Evolutionary conservation across 768 basidiomycete species (phyloP), one percentile per base, ranked within the genome.

Genomic region (Agaricus blazei): DNA sequence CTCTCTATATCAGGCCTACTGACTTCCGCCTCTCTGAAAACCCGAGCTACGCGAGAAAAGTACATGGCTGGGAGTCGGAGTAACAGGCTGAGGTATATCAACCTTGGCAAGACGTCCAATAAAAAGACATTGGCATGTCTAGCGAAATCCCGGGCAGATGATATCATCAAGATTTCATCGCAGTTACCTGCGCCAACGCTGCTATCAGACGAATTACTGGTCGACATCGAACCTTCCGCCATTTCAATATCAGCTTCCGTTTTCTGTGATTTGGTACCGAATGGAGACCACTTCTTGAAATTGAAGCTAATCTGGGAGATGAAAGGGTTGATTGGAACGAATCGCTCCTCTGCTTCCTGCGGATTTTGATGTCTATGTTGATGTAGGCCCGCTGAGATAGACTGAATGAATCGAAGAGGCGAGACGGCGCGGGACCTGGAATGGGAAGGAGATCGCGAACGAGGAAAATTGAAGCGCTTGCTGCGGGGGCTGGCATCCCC

Each of bases 11-110:
- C 90, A 8, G 84, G 87, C 58, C 76, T 77, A 63, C 87, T 88
- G 49, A 92, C 78, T 52, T 91, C 84, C 2, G 89, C 88, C 54
- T 89, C 87, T 60, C 86, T 80, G 59, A 90, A 90, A 27, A 91
- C 80, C 47, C 81, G 77, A 2, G 87, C 80, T 24, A 92, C 90
- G 2, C 90, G 83, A 2, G 84, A 80, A 67, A 90, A 92, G 63
- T 92, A 92, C 62, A 90, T 73, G 0, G 85, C 79, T 1, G 90
- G 90, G n/a, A 92, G 76, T 14, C 83, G 79, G 15, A 91, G 75
- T 7, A 91, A 79, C 41, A 74, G 51, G 60, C 75, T 69, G 42
- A 77, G 70, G 57, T 77, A 77, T 4, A 76, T n/a, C 44, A 75
- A 65, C 14, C 76, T 66, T 11, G 74, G 76, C 5, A 79, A 63